A percentile compares a stretch with the other conserved stretches of the same genome.
Evolutionary conservation across 768 basidiomycete genomes (phyloP).

Genomic region (Mycena kentingensis): DNA sequence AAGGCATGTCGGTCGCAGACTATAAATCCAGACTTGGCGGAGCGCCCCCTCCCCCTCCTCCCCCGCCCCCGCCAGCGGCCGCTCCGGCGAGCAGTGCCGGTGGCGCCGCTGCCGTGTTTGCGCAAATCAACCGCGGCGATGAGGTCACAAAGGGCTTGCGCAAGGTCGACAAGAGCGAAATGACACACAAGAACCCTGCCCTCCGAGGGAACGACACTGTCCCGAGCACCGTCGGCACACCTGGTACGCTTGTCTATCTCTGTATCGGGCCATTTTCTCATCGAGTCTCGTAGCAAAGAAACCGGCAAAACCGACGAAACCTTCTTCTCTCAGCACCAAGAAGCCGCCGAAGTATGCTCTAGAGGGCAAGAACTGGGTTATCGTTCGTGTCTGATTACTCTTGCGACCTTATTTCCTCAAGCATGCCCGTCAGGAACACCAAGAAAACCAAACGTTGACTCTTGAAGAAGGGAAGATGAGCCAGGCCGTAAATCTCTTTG

Average conservation of each 20-base stretch:
- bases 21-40: conserved; percentile 42
- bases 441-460: conserved; percentile 79
- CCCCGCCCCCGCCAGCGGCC: conserved; percentile 47
- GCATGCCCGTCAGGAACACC: conserved; percentile 69
- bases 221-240: conserved; percentile 37
- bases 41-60: conserved; percentile 57
- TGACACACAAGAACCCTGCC: conserved; percentile 98
- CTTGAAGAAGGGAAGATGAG: conserved; percentile 76
- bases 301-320: conserved; percentile 83
- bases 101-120: conserved; percentile 81
- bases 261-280: conserved; percentile 1
- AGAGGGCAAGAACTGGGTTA: conserved; percentile 92
- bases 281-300: conserved; percentile 49
- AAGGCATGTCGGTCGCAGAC: conserved; percentile 62
- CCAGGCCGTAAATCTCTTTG: conserved; percentile 87
- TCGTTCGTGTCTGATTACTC: conserved; percentile 49
- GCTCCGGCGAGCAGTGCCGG: conserved; percentile 40
- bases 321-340: conserved; percentile 80
- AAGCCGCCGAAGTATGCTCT: conserved; percentile 88
- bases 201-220: conserved; percentile 66
- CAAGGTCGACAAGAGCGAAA: conserved; percentile 94
- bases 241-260: conserved; percentile 24
- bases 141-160: conserved; percentile 87
- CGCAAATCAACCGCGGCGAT: conserved; percentile 86
- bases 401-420: neutral